phyloP scores from a whole-genome alignment of 2,329 filamentous ascomycete species.

The Trichophyton schoenleinii region DNA sequence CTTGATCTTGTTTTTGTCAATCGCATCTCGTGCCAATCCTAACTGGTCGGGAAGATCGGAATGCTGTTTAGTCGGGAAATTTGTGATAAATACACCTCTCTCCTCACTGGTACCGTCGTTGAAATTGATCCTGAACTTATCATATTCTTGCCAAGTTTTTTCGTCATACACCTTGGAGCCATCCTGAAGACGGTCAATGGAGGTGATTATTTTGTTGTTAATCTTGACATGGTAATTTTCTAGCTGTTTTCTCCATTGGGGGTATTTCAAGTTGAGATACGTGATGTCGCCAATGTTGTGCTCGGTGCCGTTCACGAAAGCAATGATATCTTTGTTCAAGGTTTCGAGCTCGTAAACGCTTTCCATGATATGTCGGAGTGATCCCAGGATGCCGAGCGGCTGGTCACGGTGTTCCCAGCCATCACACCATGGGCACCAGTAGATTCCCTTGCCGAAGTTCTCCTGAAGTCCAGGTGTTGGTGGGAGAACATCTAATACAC shows the following conservation, averaged over 20 bases:
- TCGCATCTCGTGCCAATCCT: constrained; percentile 33
- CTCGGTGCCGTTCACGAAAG: constrained; percentile 50
- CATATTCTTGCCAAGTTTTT: constrained; percentile 33
- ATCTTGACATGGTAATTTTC: constrained; percentile 39
- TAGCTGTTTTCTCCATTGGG: constrained; percentile 41
- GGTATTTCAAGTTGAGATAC: constrained; percentile 28
- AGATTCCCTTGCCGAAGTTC: constrained; percentile 48
- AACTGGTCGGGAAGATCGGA: constrained; percentile 38
- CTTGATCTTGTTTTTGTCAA: constrained; percentile 31
- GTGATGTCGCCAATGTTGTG: constrained; percentile 32
- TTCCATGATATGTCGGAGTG: constrained; percentile 34
- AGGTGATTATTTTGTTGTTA: constrained; percentile 44
- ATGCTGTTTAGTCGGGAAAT: constrained; percentile 37
- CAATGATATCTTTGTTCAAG: constrained; percentile 44
- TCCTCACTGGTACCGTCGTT: constrained; percentile 33
- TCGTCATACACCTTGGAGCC: constrained; percentile 20
- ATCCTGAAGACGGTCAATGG: constrained; percentile 37
- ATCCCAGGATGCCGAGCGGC: constrained; percentile 41
- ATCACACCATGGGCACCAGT: constrained; percentile 55
- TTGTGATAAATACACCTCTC: constrained; percentile 42
- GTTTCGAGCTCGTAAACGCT: constrained; percentile 42
- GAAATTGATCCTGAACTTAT: constrained; percentile 46
- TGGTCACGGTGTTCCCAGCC: constrained; percentile 51
- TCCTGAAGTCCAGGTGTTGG: constrained; percentile 42
- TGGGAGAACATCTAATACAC: constrained; percentile 44